phyloP scores from a whole-genome alignment of 805 yeast genomes.

The Saccharomycopsis amapae region DNA sequence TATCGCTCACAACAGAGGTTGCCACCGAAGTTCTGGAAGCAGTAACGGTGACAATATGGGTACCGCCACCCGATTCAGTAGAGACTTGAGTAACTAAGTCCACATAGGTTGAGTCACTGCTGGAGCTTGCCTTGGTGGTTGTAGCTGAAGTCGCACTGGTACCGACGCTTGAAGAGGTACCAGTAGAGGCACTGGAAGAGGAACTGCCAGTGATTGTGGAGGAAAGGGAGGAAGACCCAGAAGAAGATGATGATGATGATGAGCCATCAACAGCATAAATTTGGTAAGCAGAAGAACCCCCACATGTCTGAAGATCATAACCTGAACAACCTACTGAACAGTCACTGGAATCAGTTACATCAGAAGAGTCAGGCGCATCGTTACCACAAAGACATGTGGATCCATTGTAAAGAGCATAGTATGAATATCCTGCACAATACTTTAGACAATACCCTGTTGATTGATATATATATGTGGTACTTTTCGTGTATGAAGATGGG shows the following conservation, averaged over 20 bases:
- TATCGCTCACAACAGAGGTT: slow-evolving; percentile 17
- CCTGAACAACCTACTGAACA: slow-evolving; percentile 34
- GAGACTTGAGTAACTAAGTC: slow-evolving; percentile 13
- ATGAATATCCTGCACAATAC: slow-evolving; percentile 31
- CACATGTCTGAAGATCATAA: slow-evolving; percentile 32
- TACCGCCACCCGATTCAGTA: slow-evolving; percentile 20
- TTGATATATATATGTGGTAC: slow-evolving; percentile 29
- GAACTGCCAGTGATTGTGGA: neutral
- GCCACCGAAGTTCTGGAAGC: slow-evolving; percentile 18
- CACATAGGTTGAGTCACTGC: slow-evolving; percentile 15
- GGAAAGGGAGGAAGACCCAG: slow-evolving; percentile 1
- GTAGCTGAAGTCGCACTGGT: neutral
- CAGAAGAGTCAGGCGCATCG: slow-evolving; percentile 18
- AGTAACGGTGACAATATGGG: slow-evolving; percentile 18
- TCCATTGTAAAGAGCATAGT: slow-evolving; percentile 34
- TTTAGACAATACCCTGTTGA: slow-evolving; percentile 29
- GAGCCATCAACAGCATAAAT: slow-evolving; percentile 3
- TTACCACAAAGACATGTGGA: slow-evolving; percentile 32
- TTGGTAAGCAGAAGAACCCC: slow-evolving; percentile 31
- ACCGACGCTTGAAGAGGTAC: slow-evolving; percentile 1
- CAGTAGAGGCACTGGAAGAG: neutral
- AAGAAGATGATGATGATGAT: slow-evolving; percentile 2
- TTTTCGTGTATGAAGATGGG: slow-evolving; percentile 26
- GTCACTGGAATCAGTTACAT: slow-evolving; percentile 15
- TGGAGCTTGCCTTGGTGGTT: slow-evolving; percentile 2